Percentiles rank a stretch among this genome's conserved stretches.
phyloP scores from a whole-genome alignment of 1,139 yeast species.

The Lodderomyces parapsilosis region DNA sequence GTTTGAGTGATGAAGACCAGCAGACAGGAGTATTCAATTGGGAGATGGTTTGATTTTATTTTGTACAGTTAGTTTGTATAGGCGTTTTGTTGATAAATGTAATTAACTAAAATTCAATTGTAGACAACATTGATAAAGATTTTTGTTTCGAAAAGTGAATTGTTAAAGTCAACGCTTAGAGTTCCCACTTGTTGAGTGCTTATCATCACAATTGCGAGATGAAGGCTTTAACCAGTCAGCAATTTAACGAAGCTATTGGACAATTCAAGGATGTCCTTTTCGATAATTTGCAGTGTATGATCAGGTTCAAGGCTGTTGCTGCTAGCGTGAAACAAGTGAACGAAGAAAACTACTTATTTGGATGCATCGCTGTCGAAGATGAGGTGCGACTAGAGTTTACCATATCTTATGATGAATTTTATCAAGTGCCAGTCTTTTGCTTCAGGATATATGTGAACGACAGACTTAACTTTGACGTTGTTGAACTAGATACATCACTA shows the following conservation, averaged over 20 bases:
- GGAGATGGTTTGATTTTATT: background rate
- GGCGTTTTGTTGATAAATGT: background rate
- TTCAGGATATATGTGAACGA: slow-evolving; percentile 18
- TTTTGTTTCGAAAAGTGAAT: background rate
- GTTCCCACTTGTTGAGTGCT: too few relatives aligned
- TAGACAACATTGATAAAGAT: background rate
- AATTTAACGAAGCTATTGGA: slow-evolving; percentile 17
- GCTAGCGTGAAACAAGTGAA: slow-evolving; percentile 13
- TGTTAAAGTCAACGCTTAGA: too few relatives aligned
- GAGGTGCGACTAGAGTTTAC: slow-evolving; percentile 21
- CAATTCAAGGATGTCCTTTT: slow-evolving; percentile 15
- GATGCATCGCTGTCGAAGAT: slow-evolving; percentile 4
- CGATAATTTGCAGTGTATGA: slow-evolving; percentile 7
- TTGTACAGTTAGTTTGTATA: background rate
- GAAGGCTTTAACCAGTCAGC: slow-evolving; percentile 14
- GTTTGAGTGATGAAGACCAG: background rate
- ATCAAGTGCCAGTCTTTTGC: slow-evolving; percentile 32
- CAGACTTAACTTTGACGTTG: background rate
- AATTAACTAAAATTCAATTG: too few relatives aligned
- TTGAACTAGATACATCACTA: slow-evolving; percentile 2
- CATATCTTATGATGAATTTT: slow-evolving; percentile 29
- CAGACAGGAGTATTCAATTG: background rate
- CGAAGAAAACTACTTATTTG: slow-evolving; percentile 7
- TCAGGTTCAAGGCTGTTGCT: slow-evolving; percentile 10
- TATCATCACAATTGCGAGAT: background rate